These are phyloP conservation scores for Penicillium sclerotiorum DNA, from an alignment of 2,329 filamentous ascomycete genomes.

Conservation along the genomic window DNA sequence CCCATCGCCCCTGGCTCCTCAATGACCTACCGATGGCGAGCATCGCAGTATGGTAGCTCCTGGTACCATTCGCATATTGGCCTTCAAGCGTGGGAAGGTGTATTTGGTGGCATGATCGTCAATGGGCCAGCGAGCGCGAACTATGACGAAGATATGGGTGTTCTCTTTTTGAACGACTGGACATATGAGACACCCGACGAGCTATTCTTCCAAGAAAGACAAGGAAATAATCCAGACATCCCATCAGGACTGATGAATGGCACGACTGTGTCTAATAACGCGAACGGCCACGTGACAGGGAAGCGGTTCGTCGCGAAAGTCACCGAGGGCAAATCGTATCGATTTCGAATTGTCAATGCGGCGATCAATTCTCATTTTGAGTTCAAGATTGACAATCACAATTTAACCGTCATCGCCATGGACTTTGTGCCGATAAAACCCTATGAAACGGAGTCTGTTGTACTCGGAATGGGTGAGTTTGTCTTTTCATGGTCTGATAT, in stretches of 20 bases:
- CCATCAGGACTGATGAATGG: constrained; percentile 9
- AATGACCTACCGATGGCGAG: constrained; percentile 36
- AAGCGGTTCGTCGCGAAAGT: constrained; percentile 2
- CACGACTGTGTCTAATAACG: constrained; percentile 10
- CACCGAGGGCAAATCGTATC: constrained; percentile 39
- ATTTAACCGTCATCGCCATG: constrained; percentile 64
- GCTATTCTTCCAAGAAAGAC: background rate
- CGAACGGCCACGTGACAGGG: background rate
- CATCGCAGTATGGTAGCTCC: constrained; percentile 34
- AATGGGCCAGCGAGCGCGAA: constrained; percentile 39
- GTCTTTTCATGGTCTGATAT: no score
- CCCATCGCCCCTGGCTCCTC: constrained; percentile 34
- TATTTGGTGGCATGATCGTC: constrained; percentile 60
- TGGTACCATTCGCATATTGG: constrained; percentile 36
- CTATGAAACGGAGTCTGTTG: constrained; percentile 64
- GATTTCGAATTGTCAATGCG: constrained; percentile 48
- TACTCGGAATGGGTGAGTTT: constrained; percentile 61
- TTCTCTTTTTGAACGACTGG: constrained; percentile 24
- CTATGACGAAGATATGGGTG: constrained; percentile 41
- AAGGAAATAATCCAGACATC: background rate
- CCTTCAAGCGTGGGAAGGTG: constrained; percentile 50
- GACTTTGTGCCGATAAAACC: constrained; percentile 66
- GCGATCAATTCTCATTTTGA: constrained; percentile 33
- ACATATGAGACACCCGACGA: background rate
- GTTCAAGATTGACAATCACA: constrained; percentile 59